Evolutionary conservation across 495 filamentous ascomycete genomes (phyloP).

Genomic region (Hypoxylon intermedium): DNA sequence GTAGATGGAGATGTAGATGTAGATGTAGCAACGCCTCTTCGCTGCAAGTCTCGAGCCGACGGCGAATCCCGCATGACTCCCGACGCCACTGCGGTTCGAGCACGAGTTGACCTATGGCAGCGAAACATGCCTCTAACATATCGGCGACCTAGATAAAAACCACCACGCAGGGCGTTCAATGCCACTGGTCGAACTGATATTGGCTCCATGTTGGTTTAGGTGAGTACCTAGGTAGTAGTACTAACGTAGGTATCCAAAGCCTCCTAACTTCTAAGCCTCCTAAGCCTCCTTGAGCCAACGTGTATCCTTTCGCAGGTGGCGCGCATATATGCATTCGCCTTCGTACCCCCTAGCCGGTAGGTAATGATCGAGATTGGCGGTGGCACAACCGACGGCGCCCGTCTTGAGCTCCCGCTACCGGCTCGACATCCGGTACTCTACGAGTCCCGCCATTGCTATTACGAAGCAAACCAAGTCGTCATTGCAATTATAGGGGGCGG

Average conservation of each 20-base stretch:
- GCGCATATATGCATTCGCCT: too few species aligned
- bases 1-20: too few species aligned
- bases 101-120: background rate
- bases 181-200: conserved; percentile 6
- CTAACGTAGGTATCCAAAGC: too few species aligned
- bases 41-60: conserved; percentile 6
- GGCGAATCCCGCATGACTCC: background rate
- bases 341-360: too few species aligned
- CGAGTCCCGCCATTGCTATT: background rate
- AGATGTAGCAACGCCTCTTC: conserved; percentile 26
- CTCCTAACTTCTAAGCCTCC: too few species aligned
- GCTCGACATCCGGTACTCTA: background rate
- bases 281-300: too few species aligned
- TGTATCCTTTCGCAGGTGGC: too few species aligned
- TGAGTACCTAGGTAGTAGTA: too few species aligned
- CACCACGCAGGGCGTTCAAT: background rate
- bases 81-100: background rate
- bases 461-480: background rate
- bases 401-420: too few species aligned
- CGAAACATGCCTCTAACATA: background rate
- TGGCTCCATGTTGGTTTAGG: conserved; percentile 1
- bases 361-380: too few species aligned
- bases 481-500: conserved; percentile 4
- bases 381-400: too few species aligned
- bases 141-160: too few species aligned